phyloP scores from a whole-genome alignment of 202 grass and related monocot species.

The Cymbopogon flexuosus region DNA sequence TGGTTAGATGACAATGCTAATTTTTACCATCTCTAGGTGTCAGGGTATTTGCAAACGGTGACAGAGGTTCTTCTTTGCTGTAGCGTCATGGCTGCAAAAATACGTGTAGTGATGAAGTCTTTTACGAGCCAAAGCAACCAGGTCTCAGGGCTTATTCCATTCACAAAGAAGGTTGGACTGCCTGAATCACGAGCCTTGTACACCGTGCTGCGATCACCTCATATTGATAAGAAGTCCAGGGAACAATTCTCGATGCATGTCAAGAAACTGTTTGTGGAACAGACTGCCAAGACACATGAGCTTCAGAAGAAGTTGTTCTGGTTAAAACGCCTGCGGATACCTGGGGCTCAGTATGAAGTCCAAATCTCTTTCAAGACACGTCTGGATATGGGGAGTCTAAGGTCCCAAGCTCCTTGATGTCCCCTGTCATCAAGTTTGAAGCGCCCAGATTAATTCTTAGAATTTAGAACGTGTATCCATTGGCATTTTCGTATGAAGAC shows the following conservation, averaged over 20 bases:
- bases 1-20: background rate
- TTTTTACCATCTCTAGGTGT: background rate
- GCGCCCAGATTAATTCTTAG: background rate
- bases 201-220: conserved; percentile 49
- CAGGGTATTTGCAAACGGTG: background rate
- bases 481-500: background rate
- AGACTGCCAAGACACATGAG: conserved; percentile 22
- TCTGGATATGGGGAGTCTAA: conserved; percentile 19
- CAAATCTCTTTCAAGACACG: conserved; percentile 49
- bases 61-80: background rate
- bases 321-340: conserved; percentile 42
- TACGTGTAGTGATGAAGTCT: conserved; percentile 44
- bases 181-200: conserved; percentile 37
- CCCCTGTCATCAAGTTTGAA: background rate
- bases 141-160: conserved; percentile 19
- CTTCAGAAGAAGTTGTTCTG: conserved; percentile 53
- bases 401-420: background rate
- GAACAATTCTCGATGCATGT: conserved; percentile 47
- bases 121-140: conserved; percentile 35
- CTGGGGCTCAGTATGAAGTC: conserved; percentile 54
- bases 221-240: conserved; percentile 60
- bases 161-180: conserved; percentile 34
- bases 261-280: conserved; percentile 46
- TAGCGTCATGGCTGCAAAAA: conserved; percentile 33
- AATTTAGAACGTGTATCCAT: background rate